Percentiles rank a stretch among this genome's conserved stretches.
phyloP scores from a whole-genome alignment of 1,139 yeast species.

The Pichia sp. region DNA sequence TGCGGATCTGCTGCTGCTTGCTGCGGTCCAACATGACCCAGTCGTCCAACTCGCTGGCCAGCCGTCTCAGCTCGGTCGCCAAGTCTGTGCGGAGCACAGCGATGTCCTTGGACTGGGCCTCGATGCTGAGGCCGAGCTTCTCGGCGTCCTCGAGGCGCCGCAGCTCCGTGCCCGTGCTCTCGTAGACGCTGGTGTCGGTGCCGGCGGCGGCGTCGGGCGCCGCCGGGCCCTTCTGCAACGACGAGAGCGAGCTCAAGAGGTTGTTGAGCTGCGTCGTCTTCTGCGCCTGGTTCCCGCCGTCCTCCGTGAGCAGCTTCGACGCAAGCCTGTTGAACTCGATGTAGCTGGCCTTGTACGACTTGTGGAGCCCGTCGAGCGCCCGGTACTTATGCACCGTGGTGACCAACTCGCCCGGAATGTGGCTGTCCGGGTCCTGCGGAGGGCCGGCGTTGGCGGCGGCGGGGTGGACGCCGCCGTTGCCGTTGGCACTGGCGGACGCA shows the following conservation, averaged over 20 bases:
- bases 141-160: conserved; percentile 6
- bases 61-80: conserved; percentile 39
- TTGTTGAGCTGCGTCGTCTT: conserved; percentile 9
- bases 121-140: conserved; percentile 6
- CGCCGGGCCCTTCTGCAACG: neutral
- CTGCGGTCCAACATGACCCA: conserved; percentile 44
- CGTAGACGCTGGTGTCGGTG: neutral
- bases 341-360: conserved; percentile 8
- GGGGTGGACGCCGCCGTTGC: neutral
- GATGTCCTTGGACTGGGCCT: conserved; percentile 28
- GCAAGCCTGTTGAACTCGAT: conserved; percentile 11
- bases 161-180: conserved; percentile 1
- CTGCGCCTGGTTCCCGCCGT: neutral
- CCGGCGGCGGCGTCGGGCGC: neutral
- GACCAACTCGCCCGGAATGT: conserved; percentile 9
- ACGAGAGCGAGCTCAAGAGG: conserved; percentile 13
- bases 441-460: neutral
- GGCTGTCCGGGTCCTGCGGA: neutral
- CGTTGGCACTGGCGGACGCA: neutral
- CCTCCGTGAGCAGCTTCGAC: conserved; percentile 1
- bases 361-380: conserved; percentile 9
- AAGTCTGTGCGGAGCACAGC: conserved; percentile 38
- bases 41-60: conserved; percentile 40
- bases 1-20: conserved; percentile 41
- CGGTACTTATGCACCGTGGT: conserved; percentile 7